These are phyloP conservation scores for Blastobotrys raffinosifermentans DNA, from an alignment of 1,139 yeast genomes.

Conservation along the genomic window DNA sequence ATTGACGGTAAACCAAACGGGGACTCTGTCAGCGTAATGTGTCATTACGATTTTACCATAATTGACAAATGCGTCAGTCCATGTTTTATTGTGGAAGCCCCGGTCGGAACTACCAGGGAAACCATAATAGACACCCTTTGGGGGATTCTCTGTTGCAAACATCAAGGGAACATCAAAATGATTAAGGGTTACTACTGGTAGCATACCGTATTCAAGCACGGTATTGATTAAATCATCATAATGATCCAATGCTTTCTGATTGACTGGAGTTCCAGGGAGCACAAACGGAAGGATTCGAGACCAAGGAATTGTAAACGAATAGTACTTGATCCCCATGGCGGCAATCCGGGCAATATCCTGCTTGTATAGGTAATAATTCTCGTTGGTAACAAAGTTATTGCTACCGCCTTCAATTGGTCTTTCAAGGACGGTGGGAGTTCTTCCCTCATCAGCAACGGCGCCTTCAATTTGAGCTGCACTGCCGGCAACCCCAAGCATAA, in stretches of 20 bases:
- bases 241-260: slow-evolving; percentile 30
- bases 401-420: slow-evolving; percentile 10
- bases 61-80: slow-evolving; percentile 30
- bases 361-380: slow-evolving; percentile 31
- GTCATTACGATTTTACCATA: slow-evolving; percentile 31
- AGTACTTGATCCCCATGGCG: slow-evolving; percentile 31
- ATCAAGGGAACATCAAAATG: slow-evolving; percentile 32
- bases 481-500: slow-evolving; percentile 11
- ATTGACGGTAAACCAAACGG: slow-evolving; percentile 28
- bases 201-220: slow-evolving; percentile 28
- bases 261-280: slow-evolving; percentile 24
- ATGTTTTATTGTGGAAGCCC: slow-evolving; percentile 20
- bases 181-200: slow-evolving; percentile 30
- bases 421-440: slow-evolving; percentile 12
- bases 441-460: slow-evolving; percentile 8
- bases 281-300: slow-evolving; percentile 32
- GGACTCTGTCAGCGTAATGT: slow-evolving; percentile 32
- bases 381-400: slow-evolving; percentile 23
- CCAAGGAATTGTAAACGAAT: slow-evolving; percentile 34
- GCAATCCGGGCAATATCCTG: slow-evolving; percentile 33
- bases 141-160: slow-evolving; percentile 7
- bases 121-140: too few species aligned
- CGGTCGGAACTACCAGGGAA: slow-evolving; percentile 18
- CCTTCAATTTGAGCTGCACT: slow-evolving; percentile 11
- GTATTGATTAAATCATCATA: slow-evolving; percentile 32